A percentile compares a stretch with the other conserved stretches of the same genome.
These are phyloP conservation scores for Rubia yunnanensis DNA, from an alignment of 257 asterid species.

Conservation along the genomic window DNA sequence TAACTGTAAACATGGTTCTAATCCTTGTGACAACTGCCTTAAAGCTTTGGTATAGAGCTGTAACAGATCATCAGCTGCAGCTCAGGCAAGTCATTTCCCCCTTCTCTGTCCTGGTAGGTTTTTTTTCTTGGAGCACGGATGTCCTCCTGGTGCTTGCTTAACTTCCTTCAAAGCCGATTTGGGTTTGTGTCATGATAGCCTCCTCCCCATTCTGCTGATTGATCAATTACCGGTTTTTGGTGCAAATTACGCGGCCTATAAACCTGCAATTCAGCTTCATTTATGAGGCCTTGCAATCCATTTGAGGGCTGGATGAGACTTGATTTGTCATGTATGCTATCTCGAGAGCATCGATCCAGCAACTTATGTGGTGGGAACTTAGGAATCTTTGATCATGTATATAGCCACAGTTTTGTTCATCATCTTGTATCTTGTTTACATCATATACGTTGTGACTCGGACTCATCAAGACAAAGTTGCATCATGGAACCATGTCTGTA, in stretches of 20 bases:
- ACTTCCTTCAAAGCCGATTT: neutral
- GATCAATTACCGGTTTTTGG: neutral
- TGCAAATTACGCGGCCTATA: neutral
- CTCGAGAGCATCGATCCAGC: neutral
- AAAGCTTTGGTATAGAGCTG: conserved; percentile 33
- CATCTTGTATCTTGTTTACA: neutral
- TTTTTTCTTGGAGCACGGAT: neutral
- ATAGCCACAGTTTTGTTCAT: neutral
- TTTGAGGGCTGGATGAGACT: neutral
- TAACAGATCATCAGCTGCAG: neutral
- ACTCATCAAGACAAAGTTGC: neutral
- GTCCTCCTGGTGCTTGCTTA: neutral
- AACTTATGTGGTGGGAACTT: neutral
- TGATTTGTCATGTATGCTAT: neutral
- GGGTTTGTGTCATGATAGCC: neutral
- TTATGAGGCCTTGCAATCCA: neutral
- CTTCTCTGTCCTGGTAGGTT: neutral
- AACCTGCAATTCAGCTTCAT: neutral
- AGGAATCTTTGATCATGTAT: neutral
- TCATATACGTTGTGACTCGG: neutral
- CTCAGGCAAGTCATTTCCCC: neutral
- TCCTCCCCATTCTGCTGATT: neutral
- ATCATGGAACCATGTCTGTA: neutral
- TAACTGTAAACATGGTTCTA: conserved; percentile 63
- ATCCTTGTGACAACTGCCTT: conserved; percentile 93